Evolutionary conservation across 495 filamentous ascomycete species (phyloP).

Genomic region (Penicillium taxi): DNA sequence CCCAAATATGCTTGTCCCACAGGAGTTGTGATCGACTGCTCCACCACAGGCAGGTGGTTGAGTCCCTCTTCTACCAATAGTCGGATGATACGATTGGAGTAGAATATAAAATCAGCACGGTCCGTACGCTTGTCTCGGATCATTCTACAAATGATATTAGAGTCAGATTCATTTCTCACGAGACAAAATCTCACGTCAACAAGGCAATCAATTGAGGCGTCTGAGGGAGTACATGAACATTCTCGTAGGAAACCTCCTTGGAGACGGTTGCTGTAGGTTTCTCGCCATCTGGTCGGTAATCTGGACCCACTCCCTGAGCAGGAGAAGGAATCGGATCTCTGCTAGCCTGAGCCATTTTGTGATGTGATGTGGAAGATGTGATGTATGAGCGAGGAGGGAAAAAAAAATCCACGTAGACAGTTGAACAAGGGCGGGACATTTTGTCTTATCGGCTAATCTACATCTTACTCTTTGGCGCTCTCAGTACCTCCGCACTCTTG

Average conservation of each 20-base stretch:
- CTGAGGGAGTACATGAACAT: conserved; percentile 84
- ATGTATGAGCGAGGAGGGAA: no score
- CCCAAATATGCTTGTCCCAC: conserved; percentile 84
- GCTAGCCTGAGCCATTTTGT: no score
- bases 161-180: background rate
- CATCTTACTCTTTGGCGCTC: no score
- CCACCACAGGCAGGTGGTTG: conserved; percentile 88
- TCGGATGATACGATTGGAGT: conserved; percentile 96
- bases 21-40: conserved; percentile 81
- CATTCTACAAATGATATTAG: conserved; percentile 55
- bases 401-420: no score
- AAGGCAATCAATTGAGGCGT: conserved; percentile 95
- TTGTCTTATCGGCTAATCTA: no score
- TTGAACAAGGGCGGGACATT: no score
- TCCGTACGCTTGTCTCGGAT: conserved; percentile 84
- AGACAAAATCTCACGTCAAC: conserved; percentile 66
- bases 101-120: conserved; percentile 97
- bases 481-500: no score
- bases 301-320: conserved; percentile 66
- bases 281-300: conserved; percentile 65
- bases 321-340: conserved; percentile 43
- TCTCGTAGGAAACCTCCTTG: conserved; percentile 68
- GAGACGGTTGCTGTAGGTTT: conserved; percentile 90
- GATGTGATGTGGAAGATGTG: no score
- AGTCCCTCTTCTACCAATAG: conserved; percentile 96